Base-by-base conservation (phyloP, 2,329 filamentous ascomycete genomes). In the Metarhizium rileyi region DNA sequence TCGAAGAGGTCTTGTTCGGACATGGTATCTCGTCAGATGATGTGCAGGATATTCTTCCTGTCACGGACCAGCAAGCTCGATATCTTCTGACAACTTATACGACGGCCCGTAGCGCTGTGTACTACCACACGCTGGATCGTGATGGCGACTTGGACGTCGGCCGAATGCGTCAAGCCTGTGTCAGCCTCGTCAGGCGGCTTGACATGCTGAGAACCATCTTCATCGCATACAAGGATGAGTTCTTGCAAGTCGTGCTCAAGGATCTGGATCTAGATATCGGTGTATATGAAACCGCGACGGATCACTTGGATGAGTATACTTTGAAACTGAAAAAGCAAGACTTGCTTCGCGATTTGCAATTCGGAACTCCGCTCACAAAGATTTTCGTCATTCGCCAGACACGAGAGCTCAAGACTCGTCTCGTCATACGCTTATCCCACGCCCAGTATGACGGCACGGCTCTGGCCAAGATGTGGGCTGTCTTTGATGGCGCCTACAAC, bases 401-500 rank as follows among this genome's bases (percentile, higher is more conserved):
- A 44, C 28, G 12, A 23, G 40, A 44, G n/a, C 30, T 38, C 3
- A 49, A 28, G 28, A 18, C 33, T 23, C 47, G 41, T 18, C 20
- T 44, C 14, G 41, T 49, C 2, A 44, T 49, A 36, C 47, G 47
- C 27, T 30, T 49, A 23, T 49, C 41, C n/a, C 41, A 49, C 16
- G 47, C 41, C 2, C 47, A 49, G 47, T 44, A 49, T 20, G 47
- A 49, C 23, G 47, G 47, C 33, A 44, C 41, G 41, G 47, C 47
- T 22, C 27, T 49, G n/a, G 22, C 25, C 22, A 49, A 38, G 41
- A 49, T 44, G 47, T 44, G 41, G 41, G n/a, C 47, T 25, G 28
- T 25, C 28, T 38, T 44, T 26, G 47, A 49, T 28, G 47, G 27
- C 7, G 41, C 16, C 9, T 44, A 44, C 6, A 25, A 12, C 4